A percentile compares a stretch with the other conserved stretches of the same genome.
Conservation (phyloP, 768 basidiomycete genomes). For the Naganishia onofrii region DNA sequence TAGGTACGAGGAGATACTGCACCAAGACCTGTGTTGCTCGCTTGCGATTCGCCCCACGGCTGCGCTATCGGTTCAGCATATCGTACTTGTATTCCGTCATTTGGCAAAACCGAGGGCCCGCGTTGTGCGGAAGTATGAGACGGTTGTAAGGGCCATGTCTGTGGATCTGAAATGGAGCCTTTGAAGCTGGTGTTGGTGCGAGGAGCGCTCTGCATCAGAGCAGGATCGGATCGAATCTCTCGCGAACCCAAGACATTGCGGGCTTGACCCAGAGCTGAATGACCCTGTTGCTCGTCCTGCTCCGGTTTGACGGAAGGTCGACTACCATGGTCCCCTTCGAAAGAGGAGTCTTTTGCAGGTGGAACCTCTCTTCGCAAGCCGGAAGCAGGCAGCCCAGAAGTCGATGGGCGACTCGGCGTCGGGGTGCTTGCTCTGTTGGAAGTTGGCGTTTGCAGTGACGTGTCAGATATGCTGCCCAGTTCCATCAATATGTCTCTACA, state of each 20-base stretch:
- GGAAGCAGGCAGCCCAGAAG: background rate
- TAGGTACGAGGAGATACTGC: background rate
- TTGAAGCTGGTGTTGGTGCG: background rate
- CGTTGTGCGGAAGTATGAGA: background rate
- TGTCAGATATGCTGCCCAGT: slow-evolving; percentile 29
- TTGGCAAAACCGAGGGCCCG: background rate
- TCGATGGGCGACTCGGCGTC: slow-evolving; percentile 4
- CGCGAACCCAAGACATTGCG: background rate
- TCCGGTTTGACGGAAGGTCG: background rate
- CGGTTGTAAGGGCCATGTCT: background rate
- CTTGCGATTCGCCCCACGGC: background rate
- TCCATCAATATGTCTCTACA: slow-evolving; percentile 31
- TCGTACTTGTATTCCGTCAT: background rate
- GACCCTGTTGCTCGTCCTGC: background rate
- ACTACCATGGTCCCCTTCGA: background rate
- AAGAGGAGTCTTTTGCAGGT: background rate
- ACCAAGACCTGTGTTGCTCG: background rate
- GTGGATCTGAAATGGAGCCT: background rate
- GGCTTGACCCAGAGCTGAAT: too few species aligned
- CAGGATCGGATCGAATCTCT: background rate
- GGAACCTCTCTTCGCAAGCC: background rate
- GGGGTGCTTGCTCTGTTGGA: background rate
- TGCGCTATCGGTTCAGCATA: background rate
- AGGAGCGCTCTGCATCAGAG: background rate
- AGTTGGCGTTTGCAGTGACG: slow-evolving; percentile 28